Base-by-base conservation (phyloP, 441 rosid species). In the Syzygium syzygioides region DNA sequence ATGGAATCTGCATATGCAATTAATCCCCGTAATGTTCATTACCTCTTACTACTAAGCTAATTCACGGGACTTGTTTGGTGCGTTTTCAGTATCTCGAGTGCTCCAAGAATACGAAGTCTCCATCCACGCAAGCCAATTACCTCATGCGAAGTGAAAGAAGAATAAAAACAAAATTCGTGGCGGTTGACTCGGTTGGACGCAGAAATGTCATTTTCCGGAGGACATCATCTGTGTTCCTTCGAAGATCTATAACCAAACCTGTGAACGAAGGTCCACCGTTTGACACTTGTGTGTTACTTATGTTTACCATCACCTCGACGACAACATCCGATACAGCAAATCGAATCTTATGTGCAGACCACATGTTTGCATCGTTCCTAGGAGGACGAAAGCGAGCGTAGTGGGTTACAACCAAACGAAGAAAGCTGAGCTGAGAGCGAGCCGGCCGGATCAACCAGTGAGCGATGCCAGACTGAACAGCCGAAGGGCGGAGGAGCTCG, bases 391-490 rank as follows among this genome's bases (percentile, higher is more conserved):
- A 88, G 90, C 86, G 86, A 89, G 86, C 91, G 34, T 41, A 64
- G 86, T 30, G 37, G 64, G 52, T 26, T 25, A 18, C 56, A 87
- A 79, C 37, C 28, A 25, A 55, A 55, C 30, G 88, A 86, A 87
- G 88, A 87, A 87, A 71, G 79, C 50, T 66, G 85, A 56, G 59
- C 85, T 4, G 85, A 85, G 90, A 20, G 17, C 8, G 9, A 23
- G n/a, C 83, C 17, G 52, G 83, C 52, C n/a, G 15, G 83, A 76
- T 76, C 83, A 45, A 37, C 79, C 79, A 88, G 90, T 80, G 91
- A 89, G 83, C 12, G n/a, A 20, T 25, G 52, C 83, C 90, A 91
- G 92, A 94, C 93, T 41, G 34, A 34, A 55, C 55, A 88, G 89
- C 91, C 85, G 57, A 62, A 89, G 87, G 64, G 14, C 55, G 6